phyloP scores from a whole-genome alignment of 2,329 filamentous ascomycete species.

The Byssothecium circinans region DNA sequence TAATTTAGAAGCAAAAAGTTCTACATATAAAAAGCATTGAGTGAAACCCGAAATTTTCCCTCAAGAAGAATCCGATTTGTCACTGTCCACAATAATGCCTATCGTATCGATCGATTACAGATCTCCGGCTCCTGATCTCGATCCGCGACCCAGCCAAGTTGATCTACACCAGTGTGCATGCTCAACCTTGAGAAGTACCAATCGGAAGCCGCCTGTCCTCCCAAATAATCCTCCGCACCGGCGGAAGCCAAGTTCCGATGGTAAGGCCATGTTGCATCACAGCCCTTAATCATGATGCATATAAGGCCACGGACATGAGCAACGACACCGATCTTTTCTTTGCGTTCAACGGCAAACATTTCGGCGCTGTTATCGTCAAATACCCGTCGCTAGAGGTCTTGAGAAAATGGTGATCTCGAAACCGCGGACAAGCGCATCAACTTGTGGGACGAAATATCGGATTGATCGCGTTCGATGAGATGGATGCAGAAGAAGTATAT shows the following conservation, averaged over 20 bases:
- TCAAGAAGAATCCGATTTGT: too few relatives aligned
- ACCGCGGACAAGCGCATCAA: constrained; percentile 10
- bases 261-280: constrained; percentile 16
- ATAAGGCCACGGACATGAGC: background rate
- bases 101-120: background rate
- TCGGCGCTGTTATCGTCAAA: constrained; percentile 13
- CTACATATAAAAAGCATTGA: too few relatives aligned
- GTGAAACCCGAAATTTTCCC: too few relatives aligned
- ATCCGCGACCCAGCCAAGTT: constrained; percentile 10
- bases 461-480: constrained; percentile 13
- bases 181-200: constrained; percentile 21
- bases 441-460: constrained; percentile 16
- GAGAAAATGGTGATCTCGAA: constrained; percentile 16
- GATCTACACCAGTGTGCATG: constrained; percentile 23
- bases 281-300: constrained; percentile 11
- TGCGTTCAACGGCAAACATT: constrained; percentile 6
- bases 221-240: constrained; percentile 8
- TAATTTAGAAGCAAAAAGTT: background rate
- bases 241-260: constrained; percentile 13
- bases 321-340: background rate
- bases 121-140: background rate
- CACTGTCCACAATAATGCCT: too few relatives aligned
- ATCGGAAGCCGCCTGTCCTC: constrained; percentile 8
- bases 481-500: background rate
- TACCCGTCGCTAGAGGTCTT: constrained; percentile 14